These are phyloP conservation scores for Nakazawaea ambrosiae DNA, from an alignment of 805 yeast species.

Conservation along the genomic window DNA sequence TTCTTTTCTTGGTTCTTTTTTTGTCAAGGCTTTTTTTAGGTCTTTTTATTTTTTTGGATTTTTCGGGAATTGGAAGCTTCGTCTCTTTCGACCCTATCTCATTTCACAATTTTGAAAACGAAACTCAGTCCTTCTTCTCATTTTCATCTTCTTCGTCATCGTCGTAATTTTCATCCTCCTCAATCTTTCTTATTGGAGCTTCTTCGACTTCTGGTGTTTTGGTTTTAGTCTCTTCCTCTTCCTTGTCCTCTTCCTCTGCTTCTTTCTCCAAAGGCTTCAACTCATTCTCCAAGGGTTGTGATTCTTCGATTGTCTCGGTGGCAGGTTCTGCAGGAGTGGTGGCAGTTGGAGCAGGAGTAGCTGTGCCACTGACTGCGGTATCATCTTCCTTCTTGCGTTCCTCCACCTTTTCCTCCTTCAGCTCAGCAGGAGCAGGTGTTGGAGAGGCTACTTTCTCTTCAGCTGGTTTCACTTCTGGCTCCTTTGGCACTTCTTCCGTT, in stretches of 20 bases:
- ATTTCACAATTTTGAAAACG: too few relatives aligned
- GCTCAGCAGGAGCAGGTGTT: background rate
- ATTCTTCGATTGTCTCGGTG: background rate
- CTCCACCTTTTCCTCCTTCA: constrained; percentile 12
- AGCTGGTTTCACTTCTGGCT: background rate
- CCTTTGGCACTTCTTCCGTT: too few relatives aligned
- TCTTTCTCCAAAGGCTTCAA: constrained; percentile 18
- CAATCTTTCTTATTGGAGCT: constrained; percentile 25
- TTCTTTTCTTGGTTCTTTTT: too few relatives aligned
- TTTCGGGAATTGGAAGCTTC: too few relatives aligned
- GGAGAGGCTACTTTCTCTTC: constrained; percentile 6
- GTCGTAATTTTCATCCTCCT: constrained; percentile 31
- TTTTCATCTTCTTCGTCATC: too few relatives aligned
- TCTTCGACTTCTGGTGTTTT: constrained; percentile 12
- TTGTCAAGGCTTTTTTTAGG: too few relatives aligned
- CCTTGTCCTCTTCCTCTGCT: constrained; percentile 11
- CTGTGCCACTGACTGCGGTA: too few relatives aligned
- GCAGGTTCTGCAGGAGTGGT: constrained; percentile 5
- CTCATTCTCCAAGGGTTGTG: background rate
- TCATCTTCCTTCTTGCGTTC: constrained; percentile 1
- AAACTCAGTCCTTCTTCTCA: too few relatives aligned
- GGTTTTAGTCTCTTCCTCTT: constrained; percentile 14
- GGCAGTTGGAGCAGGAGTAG: too few relatives aligned
- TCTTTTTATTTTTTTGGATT: too few relatives aligned
- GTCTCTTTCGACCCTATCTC: too few relatives aligned